A percentile compares a stretch with the other conserved stretches of the same genome.
Evolutionary conservation across 2,329 filamentous ascomycete genomes (phyloP).

Genomic region (Coleophoma crateriformis): DNA sequence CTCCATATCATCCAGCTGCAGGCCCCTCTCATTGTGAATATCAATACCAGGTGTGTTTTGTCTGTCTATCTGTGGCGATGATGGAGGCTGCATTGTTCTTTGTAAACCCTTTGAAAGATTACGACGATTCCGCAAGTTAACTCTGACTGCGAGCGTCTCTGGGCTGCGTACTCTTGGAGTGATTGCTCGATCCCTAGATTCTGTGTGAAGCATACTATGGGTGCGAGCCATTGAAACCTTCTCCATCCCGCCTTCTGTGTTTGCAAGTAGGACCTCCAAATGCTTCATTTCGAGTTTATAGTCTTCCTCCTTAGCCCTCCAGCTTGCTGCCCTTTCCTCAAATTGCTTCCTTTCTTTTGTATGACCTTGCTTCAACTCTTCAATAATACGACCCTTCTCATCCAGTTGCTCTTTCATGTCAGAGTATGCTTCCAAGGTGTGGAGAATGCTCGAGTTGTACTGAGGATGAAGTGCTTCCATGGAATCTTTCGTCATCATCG

Average conservation of each 20-base stretch:
- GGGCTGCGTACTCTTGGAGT: constrained; percentile 3
- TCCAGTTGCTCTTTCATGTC: constrained; percentile 14
- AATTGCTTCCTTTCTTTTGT: constrained; percentile 21
- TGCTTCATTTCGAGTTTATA: constrained; percentile 25
- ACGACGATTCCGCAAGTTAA: constrained; percentile 1
- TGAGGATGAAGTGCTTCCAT: constrained; percentile 19
- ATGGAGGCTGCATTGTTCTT: no score
- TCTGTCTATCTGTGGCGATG: no score
- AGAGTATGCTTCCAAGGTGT: constrained; percentile 25
- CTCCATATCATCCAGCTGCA: no score
- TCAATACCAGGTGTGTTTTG: no score
- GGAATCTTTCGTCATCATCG: constrained; percentile 25
- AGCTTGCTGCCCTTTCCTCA: constrained; percentile 17
- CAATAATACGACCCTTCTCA: constrained; percentile 14
- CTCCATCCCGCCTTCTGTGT: constrained; percentile 23
- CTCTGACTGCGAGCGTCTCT: constrained; percentile 11
- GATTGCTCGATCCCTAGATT: background rate
- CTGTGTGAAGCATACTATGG: constrained; percentile 21
- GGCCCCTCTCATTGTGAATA: no score
- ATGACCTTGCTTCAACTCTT: constrained; percentile 17
- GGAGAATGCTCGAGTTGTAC: constrained; percentile 25
- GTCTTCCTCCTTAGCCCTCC: constrained; percentile 21
- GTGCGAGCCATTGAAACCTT: constrained; percentile 21
- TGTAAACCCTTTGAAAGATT: no score
- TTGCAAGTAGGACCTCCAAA: constrained; percentile 23